These are phyloP conservation scores for Buxus sempervirens DNA, from an alignment of 164 flowering plant species.

Conservation along the genomic window DNA sequence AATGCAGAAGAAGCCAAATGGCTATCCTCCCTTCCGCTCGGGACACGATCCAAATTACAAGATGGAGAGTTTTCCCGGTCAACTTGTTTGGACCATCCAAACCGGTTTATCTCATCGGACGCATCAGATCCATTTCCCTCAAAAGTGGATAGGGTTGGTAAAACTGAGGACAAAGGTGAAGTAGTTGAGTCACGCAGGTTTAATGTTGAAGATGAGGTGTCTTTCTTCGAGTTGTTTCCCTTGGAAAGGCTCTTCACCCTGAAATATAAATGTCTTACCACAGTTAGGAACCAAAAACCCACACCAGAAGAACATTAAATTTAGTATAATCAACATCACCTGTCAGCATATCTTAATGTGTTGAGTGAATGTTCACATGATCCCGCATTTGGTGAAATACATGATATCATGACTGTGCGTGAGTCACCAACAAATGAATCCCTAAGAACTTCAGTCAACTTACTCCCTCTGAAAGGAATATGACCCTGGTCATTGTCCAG, in stretches of 20 bases:
- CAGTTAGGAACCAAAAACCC: conserved; percentile 1
- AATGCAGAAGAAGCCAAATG: conserved; percentile 23
- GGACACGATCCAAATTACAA: conserved; percentile 34
- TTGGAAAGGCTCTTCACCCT: conserved; percentile 93
- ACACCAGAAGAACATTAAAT: background rate
- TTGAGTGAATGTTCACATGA: conserved; percentile 93
- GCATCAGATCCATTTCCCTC: conserved; percentile 34
- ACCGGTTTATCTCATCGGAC: conserved; percentile 36
- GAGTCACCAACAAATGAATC: conserved; percentile 95
- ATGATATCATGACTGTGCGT: conserved; percentile 94
- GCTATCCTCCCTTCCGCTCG: conserved; percentile 44
- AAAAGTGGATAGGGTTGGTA: conserved; percentile 24
- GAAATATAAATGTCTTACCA: conserved; percentile 6
- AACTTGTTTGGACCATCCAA: conserved; percentile 50
- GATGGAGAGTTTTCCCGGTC: conserved; percentile 42
- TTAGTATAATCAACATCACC: conserved; percentile 32
- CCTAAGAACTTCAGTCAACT: conserved; percentile 86
- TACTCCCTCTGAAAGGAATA: conserved; percentile 96
- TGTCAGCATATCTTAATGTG: conserved; percentile 95
- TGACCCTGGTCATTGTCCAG: conserved; percentile 94
- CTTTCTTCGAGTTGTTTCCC: conserved; percentile 61
- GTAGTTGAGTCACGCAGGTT: conserved; percentile 54
- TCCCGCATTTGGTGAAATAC: conserved; percentile 88
- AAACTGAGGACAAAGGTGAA: conserved; percentile 38
- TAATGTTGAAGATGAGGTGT: conserved; percentile 32